A percentile compares a stretch with the other conserved stretches of the same genome.
Conservation (phyloP, 176 grass and related monocot genomes). For the Rhynchospora pubera region DNA sequence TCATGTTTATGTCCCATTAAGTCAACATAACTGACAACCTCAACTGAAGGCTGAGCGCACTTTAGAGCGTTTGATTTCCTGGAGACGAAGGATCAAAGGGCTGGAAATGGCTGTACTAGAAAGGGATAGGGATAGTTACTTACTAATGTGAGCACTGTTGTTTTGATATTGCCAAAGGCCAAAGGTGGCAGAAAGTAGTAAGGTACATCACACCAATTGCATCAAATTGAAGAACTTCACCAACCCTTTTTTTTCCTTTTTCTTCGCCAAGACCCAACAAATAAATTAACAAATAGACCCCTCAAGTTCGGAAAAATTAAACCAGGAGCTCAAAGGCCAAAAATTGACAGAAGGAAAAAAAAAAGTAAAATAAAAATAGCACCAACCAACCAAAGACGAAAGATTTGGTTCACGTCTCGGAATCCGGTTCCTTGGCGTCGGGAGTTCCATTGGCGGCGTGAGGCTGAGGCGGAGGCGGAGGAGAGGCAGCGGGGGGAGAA, state of each 20-base stretch:
- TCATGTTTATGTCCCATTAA: neutral
- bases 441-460: neutral
- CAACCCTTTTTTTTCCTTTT: neutral
- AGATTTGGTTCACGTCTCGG: neutral
- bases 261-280: constrained; percentile 7
- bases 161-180: constrained; percentile 6
- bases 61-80: neutral
- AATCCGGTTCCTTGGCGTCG: neutral
- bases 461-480: neutral
- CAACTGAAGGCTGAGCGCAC: neutral
- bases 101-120: neutral
- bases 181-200: neutral
- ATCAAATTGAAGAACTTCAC: constrained; percentile 5
- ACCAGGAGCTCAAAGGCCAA: neutral
- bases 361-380: constrained; percentile 2
- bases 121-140: neutral
- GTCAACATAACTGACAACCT: neutral
- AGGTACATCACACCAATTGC: constrained; percentile 4
- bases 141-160: neutral
- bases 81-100: neutral
- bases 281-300: constrained; percentile 15
- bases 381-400: neutral
- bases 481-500: neutral
- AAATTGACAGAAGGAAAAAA: neutral
- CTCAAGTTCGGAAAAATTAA: neutral